Percentiles rank a stretch among this genome's conserved stretches.
phyloP scores from a whole-genome alignment of 2,329 filamentous ascomycete species.

The Coniochaeta sp. region DNA sequence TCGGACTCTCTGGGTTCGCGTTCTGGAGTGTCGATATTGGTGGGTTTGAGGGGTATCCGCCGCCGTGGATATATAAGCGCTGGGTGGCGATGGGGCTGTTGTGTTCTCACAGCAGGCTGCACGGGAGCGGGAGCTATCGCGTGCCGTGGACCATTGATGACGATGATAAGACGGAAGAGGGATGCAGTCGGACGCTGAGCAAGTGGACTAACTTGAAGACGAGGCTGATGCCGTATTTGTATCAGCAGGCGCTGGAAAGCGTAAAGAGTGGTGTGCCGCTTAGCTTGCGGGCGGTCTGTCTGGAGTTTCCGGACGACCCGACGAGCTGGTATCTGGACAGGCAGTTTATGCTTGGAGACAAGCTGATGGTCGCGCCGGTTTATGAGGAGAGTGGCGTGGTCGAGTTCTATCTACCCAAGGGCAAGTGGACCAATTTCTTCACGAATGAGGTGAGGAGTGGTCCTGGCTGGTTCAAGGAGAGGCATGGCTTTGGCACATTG shows the following conservation, averaged over 20 bases:
- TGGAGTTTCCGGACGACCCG: constrained; percentile 66
- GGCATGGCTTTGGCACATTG: constrained; percentile 48
- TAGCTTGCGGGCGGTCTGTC: constrained; percentile 55
- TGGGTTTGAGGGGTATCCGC: constrained; percentile 57
- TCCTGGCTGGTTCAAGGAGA: constrained; percentile 52
- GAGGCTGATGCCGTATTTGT: constrained; percentile 44
- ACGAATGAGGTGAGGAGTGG: constrained; percentile 40
- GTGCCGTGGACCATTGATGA: constrained; percentile 68
- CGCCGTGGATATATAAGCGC: constrained; percentile 64
- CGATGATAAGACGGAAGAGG: constrained; percentile 47
- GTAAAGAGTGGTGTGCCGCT: constrained; percentile 14
- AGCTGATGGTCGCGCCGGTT: constrained; percentile 55
- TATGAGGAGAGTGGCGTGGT: constrained; percentile 56
- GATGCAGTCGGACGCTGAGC: constrained; percentile 42
- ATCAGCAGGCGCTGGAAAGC: constrained; percentile 29
- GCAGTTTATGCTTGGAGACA: constrained; percentile 66
- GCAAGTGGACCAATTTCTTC: constrained; percentile 40
- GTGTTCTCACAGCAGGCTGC: constrained; percentile 62
- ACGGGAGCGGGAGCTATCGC: constrained; percentile 63
- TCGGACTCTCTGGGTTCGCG: constrained; percentile 19
- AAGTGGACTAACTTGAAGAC: constrained; percentile 42
- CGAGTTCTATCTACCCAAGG: constrained; percentile 54
- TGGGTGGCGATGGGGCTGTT: constrained; percentile 72
- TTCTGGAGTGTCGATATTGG: constrained; percentile 23
- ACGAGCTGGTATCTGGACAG: constrained; percentile 61